Conservation (phyloP, 768 basidiomycete species). For the Mycena capillaripes region DNA sequence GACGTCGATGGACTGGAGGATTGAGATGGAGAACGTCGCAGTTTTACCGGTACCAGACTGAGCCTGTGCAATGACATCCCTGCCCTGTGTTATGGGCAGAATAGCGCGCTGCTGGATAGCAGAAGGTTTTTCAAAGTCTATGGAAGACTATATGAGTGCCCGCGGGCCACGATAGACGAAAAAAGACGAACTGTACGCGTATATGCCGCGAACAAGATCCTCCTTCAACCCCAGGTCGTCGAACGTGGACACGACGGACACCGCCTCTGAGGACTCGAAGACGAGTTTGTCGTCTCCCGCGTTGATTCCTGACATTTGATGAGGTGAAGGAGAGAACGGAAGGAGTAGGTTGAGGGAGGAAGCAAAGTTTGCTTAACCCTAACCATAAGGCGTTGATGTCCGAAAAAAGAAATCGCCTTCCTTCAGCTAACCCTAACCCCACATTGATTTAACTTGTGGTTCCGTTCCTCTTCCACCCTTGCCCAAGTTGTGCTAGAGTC, state of each 20-base stretch:
- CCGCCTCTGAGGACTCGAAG: slow-evolving; percentile 94
- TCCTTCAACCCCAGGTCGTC: slow-evolving; percentile 94
- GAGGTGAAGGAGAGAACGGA: slow-evolving; percentile 51
- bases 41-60: slow-evolving; percentile 99
- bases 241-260: slow-evolving; percentile 90
- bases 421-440: too few species aligned
- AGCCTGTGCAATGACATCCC: slow-evolving; percentile 99
- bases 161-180: not conserved
- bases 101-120: slow-evolving; percentile 99
- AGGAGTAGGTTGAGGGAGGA: too few species aligned
- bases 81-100: slow-evolving; percentile 93
- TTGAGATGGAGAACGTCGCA: slow-evolving; percentile 97
- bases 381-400: too few species aligned
- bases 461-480: too few species aligned
- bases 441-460: too few species aligned
- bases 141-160: slow-evolving; percentile 2
- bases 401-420: too few species aligned
- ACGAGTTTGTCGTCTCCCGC: slow-evolving; percentile 95
- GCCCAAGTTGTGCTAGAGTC: too few species aligned
- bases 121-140: slow-evolving; percentile 97
- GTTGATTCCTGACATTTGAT: slow-evolving; percentile 85
- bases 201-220: slow-evolving; percentile 95
- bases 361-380: not conserved
- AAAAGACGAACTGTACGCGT: slow-evolving; percentile 91
- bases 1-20: slow-evolving; percentile 97